Base-by-base conservation (phyloP, 768 basidiomycete genomes). In the Dioszegia aurantiaca region DNA sequence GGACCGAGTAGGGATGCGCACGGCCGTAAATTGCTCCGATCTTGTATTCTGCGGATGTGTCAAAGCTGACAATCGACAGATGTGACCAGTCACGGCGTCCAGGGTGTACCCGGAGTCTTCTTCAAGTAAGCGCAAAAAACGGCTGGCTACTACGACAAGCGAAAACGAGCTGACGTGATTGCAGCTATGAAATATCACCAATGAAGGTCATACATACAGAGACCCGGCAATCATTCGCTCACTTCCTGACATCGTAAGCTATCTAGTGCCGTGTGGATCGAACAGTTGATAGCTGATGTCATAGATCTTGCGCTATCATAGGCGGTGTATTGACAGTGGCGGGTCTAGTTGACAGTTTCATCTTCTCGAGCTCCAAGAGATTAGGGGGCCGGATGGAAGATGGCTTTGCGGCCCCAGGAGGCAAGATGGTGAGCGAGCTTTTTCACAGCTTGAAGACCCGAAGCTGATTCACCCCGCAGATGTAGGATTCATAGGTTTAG, bases 241-340 rank as follows among this genome's bases (percentile, higher is more conserved):
- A 99, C 79, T 98, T 98, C 82, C 79, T 98, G 26, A 97, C 95
- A 42, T 97, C 93, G 89, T 93, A 72, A 71, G 91, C 82, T 55
- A 4, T 14, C 6, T 9, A n/a, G 8, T 21, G 26, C 6, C 26
- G 5, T 40, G 19, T 23, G 12, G 19, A 43, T n/a, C 31, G 27
- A 24, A 40, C 24, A 12, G n/a, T 2, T 12, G 19, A 9, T 27
- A 40, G 28, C 52, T 55, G 30, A 63, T 26, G 17, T 24, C 11
- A n/a, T 68, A 95, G 92, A 62, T 93, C 92, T 24, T 95, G 92
- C 73, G 95, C 95, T 1, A 97, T 99, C 69, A 87, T 99, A 27
- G 95, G 95, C 64, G 95, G 95, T 66, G 93, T 98, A 3, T 79
- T 99, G 60, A 99, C 95, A 4, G 87, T 99, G 19, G 93, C 92